Evolutionary conservation across 2,329 filamentous ascomycete genomes (phyloP), one percentile per base, ranked within the genome.

Genomic region (Fusarium lateritium): DNA sequence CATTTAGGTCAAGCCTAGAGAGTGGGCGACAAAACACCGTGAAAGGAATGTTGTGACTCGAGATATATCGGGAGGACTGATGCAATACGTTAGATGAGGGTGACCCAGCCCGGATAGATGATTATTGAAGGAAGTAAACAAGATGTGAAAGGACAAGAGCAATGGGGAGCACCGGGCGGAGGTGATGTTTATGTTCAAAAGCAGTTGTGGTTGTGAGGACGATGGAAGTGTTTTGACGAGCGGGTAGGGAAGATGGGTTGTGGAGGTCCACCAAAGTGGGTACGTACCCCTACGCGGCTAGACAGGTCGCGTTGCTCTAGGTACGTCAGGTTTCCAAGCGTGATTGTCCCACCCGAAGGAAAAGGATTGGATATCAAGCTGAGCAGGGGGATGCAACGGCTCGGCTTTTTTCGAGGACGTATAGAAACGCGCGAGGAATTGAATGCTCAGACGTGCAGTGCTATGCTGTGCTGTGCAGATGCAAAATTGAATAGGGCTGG

Each of bases 191-290:
- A 77, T 79, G 76, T 76, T 73, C 56, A 73, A 75, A 71, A 69
- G 56, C 49, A 46, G 67, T 62, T 68, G 66, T 73, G 45, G 75
- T 78, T 76, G 79, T 75, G 77, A 73, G 70, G 73, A 64, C 50
- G 43, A 74, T 75, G 75, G 76, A 75, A 73, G 75, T 79, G 77
- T 79, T 79, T 79, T 79, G 76, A 78, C 74, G 71, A 77, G 76
- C 71, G 75, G 73, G 76, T 69, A 77, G 69, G 72, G 73, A 76
- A 73, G 70, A 70, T 76, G 74, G 62, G 61, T 65, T 65, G 62
- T 65, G 62, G 62, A 65, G 62, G 39, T 60, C 61, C 62, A 65
- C 62, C 43, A 31, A 71, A 71, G 75, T 74, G 69, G 74, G 66
- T 76, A 77, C 76, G 74, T 78, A 77, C 76, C 73, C 75, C 52